These are phyloP conservation scores for Cyberlindnera samutprakarnensis DNA, from an alignment of 805 yeast species.

Conservation along the genomic window DNA sequence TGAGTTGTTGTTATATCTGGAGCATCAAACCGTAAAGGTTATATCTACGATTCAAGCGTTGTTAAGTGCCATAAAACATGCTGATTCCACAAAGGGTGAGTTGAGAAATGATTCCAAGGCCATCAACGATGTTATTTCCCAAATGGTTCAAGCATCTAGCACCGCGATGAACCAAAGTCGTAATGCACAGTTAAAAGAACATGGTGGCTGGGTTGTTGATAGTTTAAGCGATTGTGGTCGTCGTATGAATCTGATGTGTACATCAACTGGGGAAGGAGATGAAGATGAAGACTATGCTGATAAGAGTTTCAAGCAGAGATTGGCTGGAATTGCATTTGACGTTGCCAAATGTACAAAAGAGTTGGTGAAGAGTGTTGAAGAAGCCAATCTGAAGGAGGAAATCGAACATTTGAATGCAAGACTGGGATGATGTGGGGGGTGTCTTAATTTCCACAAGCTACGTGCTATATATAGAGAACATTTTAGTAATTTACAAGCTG, in stretches of 20 bases:
- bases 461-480: too few relatives aligned
- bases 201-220: conserved; percentile 86
- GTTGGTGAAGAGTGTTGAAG: conserved; percentile 91
- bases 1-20: conserved; percentile 76
- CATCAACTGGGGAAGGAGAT: conserved; percentile 24
- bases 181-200: conserved; percentile 77
- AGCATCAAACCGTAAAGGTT: conserved; percentile 89
- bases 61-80: conserved; percentile 67
- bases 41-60: conserved; percentile 83
- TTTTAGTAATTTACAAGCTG: too few relatives aligned
- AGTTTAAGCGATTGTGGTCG: conserved; percentile 78
- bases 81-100: conserved; percentile 68
- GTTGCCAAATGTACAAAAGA: conserved; percentile 96
- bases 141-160: conserved; percentile 86
- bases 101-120: conserved; percentile 65
- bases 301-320: conserved; percentile 82
- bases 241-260: conserved; percentile 72
- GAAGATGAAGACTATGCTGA: conserved; percentile 68
- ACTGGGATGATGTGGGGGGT: background rate
- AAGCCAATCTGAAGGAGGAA: conserved; percentile 82
- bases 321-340: conserved; percentile 94
- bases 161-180: conserved; percentile 84
- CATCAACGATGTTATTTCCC: conserved; percentile 71
- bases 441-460: too few relatives aligned
- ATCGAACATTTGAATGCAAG: conserved; percentile 74